A percentile compares a stretch with the other conserved stretches of the same genome.
Conservation (phyloP, 345 rosid genomes). For the Syzygium jambos region DNA sequence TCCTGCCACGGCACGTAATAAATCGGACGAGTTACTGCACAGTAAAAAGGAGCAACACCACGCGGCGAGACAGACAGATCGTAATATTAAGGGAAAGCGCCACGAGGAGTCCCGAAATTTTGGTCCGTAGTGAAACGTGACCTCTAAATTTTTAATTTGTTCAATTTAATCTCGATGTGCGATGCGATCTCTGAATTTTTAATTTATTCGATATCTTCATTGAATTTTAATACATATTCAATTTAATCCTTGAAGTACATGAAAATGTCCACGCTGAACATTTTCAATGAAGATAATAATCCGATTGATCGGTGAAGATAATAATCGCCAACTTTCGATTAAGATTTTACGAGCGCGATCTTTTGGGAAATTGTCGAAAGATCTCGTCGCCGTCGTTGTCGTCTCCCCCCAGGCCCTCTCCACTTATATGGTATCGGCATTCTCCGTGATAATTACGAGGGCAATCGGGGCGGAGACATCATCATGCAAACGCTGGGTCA, state of each 20-base stretch:
- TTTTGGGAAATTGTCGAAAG: neutral
- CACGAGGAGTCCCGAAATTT: too few species aligned
- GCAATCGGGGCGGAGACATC: neutral
- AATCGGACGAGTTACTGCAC: neutral
- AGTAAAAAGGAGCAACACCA: neutral
- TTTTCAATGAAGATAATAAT: neutral
- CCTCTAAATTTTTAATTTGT: too few species aligned
- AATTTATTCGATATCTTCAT: too few species aligned
- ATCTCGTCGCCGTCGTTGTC: too few species aligned
- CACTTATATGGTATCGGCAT: neutral
- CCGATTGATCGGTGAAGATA: neutral
- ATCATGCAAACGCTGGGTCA: neutral
- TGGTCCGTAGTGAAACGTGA: too few species aligned
- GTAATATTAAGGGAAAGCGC: too few species aligned
- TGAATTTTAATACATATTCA: too few species aligned
- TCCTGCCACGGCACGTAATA: neutral
- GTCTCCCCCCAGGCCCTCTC: neutral
- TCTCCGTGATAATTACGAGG: neutral
- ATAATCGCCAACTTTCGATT: neutral
- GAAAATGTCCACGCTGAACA: too few species aligned
- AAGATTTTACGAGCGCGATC: neutral
- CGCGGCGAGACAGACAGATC: too few species aligned
- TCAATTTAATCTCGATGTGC: too few species aligned
- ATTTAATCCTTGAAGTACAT: too few species aligned
- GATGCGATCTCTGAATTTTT: too few species aligned